These are phyloP conservation scores for Aspergillus vadensis DNA, from an alignment of 2,329 filamentous ascomycete species.

Conservation along the genomic window DNA sequence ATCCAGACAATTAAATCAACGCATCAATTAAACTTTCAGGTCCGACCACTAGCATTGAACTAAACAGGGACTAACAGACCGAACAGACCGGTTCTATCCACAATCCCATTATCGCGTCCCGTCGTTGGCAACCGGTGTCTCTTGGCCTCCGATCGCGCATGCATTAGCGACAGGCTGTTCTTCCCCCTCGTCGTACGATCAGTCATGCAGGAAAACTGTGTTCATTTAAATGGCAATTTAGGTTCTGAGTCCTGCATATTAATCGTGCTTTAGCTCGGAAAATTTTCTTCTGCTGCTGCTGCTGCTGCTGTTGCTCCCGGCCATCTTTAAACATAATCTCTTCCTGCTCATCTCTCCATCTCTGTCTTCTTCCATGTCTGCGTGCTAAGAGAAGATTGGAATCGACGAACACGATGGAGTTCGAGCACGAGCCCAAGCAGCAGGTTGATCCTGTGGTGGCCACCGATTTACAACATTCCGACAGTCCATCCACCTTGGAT, in stretches of 20 bases:
- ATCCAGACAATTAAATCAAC: neutral
- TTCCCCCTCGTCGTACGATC: neutral
- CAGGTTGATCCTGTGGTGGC: neutral
- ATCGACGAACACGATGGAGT: neutral
- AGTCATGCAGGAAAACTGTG: neutral
- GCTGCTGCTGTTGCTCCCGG: neutral
- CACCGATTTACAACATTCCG: slow-evolving; percentile 13
- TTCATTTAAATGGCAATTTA: neutral
- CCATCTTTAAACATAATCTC: neutral
- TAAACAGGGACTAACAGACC: neutral
- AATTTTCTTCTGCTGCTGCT: neutral
- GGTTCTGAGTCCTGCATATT: neutral
- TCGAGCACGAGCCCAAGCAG: slow-evolving; percentile 6
- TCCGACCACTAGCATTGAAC: neutral
- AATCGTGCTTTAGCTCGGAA: slow-evolving; percentile 3
- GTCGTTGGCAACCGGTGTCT: slow-evolving; percentile 1
- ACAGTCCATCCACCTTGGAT: slow-evolving; percentile 33
- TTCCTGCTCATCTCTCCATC: neutral
- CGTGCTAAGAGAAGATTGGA: neutral
- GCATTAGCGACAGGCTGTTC: neutral
- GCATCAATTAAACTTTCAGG: slow-evolving; percentile 1
- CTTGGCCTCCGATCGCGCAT: slow-evolving; percentile 3
- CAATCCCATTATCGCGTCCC: neutral
- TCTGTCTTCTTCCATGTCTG: neutral
- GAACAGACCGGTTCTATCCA: neutral